These are phyloP conservation scores for Candida sanyiensis DNA, from an alignment of 805 yeast species.

Conservation along the genomic window DNA sequence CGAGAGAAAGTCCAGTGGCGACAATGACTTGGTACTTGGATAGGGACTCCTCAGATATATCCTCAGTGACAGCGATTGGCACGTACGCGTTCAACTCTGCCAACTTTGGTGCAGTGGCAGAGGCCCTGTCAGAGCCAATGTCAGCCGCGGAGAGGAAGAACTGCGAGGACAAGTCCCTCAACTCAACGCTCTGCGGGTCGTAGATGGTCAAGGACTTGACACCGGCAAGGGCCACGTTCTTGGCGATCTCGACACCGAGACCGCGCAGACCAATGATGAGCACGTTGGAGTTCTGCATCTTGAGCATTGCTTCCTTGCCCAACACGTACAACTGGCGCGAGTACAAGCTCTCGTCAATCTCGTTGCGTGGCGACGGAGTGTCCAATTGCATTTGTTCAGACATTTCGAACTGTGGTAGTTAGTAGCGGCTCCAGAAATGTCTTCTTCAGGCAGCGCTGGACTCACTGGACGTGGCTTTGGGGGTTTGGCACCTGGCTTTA, in stretches of 20 bases:
- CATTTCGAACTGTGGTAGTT: slow-evolving; percentile 9
- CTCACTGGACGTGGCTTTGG: not conserved
- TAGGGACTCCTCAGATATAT: slow-evolving; percentile 50
- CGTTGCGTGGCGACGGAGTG: slow-evolving; percentile 32
- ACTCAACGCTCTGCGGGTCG: slow-evolving; percentile 66
- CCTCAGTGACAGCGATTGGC: slow-evolving; percentile 63
- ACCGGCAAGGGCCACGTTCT: slow-evolving; percentile 94
- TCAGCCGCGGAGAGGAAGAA: slow-evolving; percentile 72
- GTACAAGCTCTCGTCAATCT: slow-evolving; percentile 90
- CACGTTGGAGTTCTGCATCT: slow-evolving; percentile 93
- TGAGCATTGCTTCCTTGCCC: slow-evolving; percentile 97
- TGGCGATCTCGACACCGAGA: slow-evolving; percentile 92
- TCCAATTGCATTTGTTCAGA: slow-evolving; percentile 39
- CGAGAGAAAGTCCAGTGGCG: slow-evolving; percentile 70
- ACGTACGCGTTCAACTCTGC: slow-evolving; percentile 87
- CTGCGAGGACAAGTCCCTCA: slow-evolving; percentile 81
- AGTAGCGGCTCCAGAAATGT: not conserved
- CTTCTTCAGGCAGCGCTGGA: not conserved
- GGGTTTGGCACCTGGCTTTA: too few species aligned
- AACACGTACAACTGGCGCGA: slow-evolving; percentile 94
- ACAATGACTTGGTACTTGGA: slow-evolving; percentile 70
- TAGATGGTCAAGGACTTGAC: slow-evolving; percentile 84
- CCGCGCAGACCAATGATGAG: slow-evolving; percentile 87
- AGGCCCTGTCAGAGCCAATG: slow-evolving; percentile 74
- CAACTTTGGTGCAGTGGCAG: slow-evolving; percentile 57